phyloP scores from a whole-genome alignment of 768 basidiomycete genomes.

The Pleurotus ostreatus region DNA sequence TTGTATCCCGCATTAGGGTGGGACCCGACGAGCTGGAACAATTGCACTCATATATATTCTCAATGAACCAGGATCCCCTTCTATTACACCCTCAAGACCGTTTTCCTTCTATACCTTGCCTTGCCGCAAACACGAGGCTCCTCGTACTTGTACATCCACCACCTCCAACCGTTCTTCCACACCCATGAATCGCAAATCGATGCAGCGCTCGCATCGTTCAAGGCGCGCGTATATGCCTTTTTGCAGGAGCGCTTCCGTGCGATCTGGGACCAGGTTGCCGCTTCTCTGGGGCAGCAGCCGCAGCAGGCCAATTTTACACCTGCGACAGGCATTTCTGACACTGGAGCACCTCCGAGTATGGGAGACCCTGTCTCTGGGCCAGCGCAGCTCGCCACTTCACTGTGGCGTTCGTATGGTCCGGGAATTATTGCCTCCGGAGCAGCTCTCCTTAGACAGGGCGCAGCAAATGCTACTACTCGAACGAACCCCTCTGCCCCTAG shows the following conservation, averaged over 20 bases:
- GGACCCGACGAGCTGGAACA: neutral
- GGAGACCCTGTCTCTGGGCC: constrained; percentile 59
- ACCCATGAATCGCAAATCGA: constrained; percentile 86
- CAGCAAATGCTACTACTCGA: constrained; percentile 33
- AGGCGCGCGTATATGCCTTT: constrained; percentile 55
- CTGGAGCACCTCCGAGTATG: constrained; percentile 39
- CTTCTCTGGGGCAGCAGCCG: constrained; percentile 41
- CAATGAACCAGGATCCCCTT: constrained; percentile 70
- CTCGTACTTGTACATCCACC: constrained; percentile 74
- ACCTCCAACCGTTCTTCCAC: constrained; percentile 81
- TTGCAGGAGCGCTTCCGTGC: constrained; percentile 59
- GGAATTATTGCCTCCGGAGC: constrained; percentile 64
- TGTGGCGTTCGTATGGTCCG: constrained; percentile 83
- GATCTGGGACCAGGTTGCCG: constrained; percentile 62
- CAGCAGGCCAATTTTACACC: constrained; percentile 16
- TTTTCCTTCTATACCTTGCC: constrained; percentile 86
- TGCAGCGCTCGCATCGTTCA: constrained; percentile 63
- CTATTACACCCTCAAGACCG: constrained; percentile 76
- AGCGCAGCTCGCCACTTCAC: constrained; percentile 54
- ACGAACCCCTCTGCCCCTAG: constrained; percentile 20
- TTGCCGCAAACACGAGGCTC: constrained; percentile 89
- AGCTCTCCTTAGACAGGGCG: constrained; percentile 52
- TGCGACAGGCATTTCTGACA: constrained; percentile 14
- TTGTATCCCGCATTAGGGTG: neutral
- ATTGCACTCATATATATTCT: constrained; percentile 9